Base-by-base conservation (phyloP, 306 rosid species). In the Begonia fuchsioides region DNA sequence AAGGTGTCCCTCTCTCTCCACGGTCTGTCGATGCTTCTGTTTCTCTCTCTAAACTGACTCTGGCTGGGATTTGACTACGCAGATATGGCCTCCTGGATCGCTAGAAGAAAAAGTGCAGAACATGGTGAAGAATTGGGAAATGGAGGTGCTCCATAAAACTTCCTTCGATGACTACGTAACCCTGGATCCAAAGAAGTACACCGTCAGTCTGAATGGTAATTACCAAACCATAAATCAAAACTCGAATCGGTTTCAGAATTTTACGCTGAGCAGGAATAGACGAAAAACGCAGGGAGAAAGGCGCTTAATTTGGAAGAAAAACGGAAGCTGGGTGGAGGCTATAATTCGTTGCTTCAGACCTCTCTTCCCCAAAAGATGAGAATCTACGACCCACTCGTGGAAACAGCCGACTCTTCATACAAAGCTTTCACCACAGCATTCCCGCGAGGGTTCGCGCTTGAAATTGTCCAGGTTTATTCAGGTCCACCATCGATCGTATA, bases 41-140 rank as follows among this genome's bases (percentile, higher is more conserved):
- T n/a, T 55, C 11, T 38, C 8, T 52, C 44, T 17, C 2, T 16
- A 15, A 9, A 1, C 2, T 16, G 9, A 9, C 4, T 43, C 2
- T 16, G 9, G 3, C 4, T 43, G 4, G 26, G 60, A 26, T 6
- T 26, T 39, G 13, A 10, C 13, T 16, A 58, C 32, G 15, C 53
- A 82, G 87, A 65, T 68, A 56, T 83, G 94, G 87, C 67, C 84
- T 50, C 51, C 68, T 3, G 82, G 85, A 10, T 79, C 85, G 47
- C 60, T 71, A 14, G 94, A 79, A 58, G 77, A 73, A 50, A 35
- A 62, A 32, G 94, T 73, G 38, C 85, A 83, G 72, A 73, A 45
- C 61, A 49, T 72, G 13, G 62, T 77, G 0, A 77, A 81, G 70
- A 59, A 47, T 18, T 81, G 86, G 82, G 87, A 82, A 47, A 72